Conservation (phyloP, 495 filamentous ascomycete genomes). For the Neurospora tetraspora region DNA sequence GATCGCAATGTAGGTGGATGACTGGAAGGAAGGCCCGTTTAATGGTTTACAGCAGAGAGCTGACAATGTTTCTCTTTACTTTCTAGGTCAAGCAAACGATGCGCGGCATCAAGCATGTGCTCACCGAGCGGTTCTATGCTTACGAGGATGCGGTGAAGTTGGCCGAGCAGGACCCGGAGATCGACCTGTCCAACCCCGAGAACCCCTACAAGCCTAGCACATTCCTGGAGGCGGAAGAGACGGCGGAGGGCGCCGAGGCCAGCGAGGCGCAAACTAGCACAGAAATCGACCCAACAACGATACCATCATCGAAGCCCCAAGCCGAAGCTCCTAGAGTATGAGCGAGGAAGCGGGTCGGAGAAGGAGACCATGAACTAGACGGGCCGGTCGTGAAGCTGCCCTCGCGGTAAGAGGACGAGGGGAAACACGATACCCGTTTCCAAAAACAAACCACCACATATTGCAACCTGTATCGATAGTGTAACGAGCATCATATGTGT, state of each 20-base stretch:
- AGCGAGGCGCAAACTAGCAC: constrained; percentile 1
- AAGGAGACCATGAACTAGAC: not conserved
- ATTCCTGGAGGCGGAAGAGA: constrained; percentile 24
- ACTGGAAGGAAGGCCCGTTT: not conserved
- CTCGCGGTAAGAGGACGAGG: not conserved
- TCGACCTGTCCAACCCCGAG: constrained; percentile 44
- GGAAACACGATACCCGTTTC: not conserved
- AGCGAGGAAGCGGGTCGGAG: not conserved
- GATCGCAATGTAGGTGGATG: constrained; percentile 47
- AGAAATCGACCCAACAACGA: constrained; percentile 6
- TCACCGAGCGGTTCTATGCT: constrained; percentile 82
- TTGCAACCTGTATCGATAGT: not conserved
- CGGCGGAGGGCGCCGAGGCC: constrained; percentile 1
- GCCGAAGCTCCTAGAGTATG: constrained; percentile 15
- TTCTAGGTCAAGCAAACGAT: constrained; percentile 59
- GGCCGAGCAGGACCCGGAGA: constrained; percentile 55
- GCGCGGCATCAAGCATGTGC: constrained; percentile 66
- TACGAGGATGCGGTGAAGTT: constrained; percentile 75
- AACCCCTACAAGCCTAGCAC: constrained; percentile 37
- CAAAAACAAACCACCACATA: not conserved
- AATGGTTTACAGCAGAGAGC: not conserved
- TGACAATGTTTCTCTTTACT: not conserved
- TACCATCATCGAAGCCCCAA: constrained; percentile 10
- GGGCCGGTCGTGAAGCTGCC: not conserved
- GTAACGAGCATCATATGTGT: not conserved